phyloP scores from a whole-genome alignment of 495 filamentous ascomycete species.

The Penicillium macrosclerotiorum region DNA sequence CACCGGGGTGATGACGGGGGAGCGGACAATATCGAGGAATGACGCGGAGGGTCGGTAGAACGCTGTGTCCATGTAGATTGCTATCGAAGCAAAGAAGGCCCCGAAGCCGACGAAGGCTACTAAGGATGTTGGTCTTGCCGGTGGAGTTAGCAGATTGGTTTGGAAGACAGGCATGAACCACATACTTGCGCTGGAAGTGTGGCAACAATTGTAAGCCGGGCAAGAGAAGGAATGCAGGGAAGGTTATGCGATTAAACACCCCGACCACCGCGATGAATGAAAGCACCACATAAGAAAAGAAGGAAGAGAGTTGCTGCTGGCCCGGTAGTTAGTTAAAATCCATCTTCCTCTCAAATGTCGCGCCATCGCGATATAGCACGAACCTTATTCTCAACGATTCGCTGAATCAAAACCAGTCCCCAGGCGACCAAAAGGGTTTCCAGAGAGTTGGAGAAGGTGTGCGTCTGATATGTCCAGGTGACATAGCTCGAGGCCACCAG shows the following conservation, averaged over 20 bases:
- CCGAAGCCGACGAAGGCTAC: slow-evolving; percentile 58
- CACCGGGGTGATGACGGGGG: slow-evolving; percentile 79
- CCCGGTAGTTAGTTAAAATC: slow-evolving; percentile 9
- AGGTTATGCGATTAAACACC: slow-evolving; percentile 93
- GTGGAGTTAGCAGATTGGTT: slow-evolving; percentile 19
- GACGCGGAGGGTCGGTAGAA: slow-evolving; percentile 68
- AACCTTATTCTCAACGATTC: slow-evolving; percentile 77
- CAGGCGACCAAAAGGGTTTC: slow-evolving; percentile 90
- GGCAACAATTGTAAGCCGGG: slow-evolving; percentile 79
- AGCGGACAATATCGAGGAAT: slow-evolving; percentile 47
- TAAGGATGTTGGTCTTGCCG: slow-evolving; percentile 65
- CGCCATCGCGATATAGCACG: slow-evolving; percentile 13
- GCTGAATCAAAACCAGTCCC: slow-evolving; percentile 84
- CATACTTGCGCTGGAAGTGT: slow-evolving; percentile 78
- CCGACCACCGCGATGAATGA: slow-evolving; percentile 81
- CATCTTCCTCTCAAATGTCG: not conserved
- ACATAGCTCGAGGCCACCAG: slow-evolving; percentile 94
- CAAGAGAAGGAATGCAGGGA: slow-evolving; percentile 84
- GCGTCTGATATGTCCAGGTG: slow-evolving; percentile 97
- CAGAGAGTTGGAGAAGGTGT: slow-evolving; percentile 97
- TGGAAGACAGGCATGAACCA: no score
- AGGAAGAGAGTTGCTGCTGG: slow-evolving; percentile 64
- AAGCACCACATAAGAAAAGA: slow-evolving; percentile 71
- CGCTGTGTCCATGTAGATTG: slow-evolving; percentile 75
- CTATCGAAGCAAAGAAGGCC: slow-evolving; percentile 62